phyloP scores from a whole-genome alignment of 2,329 filamentous ascomycete genomes.

The Phialophora expanda region DNA sequence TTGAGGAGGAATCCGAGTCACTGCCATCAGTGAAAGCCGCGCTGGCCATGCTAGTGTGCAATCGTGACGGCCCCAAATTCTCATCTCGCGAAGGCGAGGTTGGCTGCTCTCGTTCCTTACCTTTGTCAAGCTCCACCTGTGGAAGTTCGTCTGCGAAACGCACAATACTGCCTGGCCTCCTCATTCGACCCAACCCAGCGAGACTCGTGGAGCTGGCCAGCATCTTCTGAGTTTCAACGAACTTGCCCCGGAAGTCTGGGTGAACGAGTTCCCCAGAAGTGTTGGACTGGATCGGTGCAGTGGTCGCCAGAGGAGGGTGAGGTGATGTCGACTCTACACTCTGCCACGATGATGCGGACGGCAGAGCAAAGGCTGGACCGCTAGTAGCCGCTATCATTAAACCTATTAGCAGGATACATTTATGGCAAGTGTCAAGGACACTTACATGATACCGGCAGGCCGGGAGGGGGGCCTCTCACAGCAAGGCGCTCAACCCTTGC shows the following conservation, averaged over 20 bases:
- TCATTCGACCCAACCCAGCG: slow-evolving; percentile 29
- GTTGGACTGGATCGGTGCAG: slow-evolving; percentile 23
- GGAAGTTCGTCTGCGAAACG: slow-evolving; percentile 37
- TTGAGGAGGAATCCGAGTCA: slow-evolving; percentile 24
- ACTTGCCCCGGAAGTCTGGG: slow-evolving; percentile 47
- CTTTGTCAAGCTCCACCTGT: slow-evolving; percentile 21
- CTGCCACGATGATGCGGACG: slow-evolving; percentile 39
- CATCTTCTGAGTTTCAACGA: slow-evolving; percentile 43
- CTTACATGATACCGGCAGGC: slow-evolving; percentile 29
- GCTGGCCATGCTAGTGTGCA: slow-evolving; percentile 24
- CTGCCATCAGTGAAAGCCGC: slow-evolving; percentile 16
- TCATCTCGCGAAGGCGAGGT: slow-evolving; percentile 15
- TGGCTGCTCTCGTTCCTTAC: slow-evolving; percentile 32
- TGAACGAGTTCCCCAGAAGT: slow-evolving; percentile 43
- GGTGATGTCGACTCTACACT: slow-evolving; percentile 33
- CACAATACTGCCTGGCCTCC: slow-evolving; percentile 36
- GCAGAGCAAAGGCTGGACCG: slow-evolving; percentile 33
- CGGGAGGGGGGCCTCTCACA: slow-evolving; percentile 22
- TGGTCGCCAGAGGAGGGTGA: slow-evolving; percentile 9
- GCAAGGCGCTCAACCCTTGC: neutral
- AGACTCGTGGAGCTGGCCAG: slow-evolving; percentile 35
- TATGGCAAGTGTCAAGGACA: neutral
- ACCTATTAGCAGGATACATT: slow-evolving; percentile 8
- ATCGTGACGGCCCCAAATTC: slow-evolving; percentile 14
- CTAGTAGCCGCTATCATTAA: slow-evolving; percentile 18